A percentile compares a stretch with the other conserved stretches of the same genome.
phyloP scores from a whole-genome alignment of 176 grass and related monocot genomes.

The Guadua angustifolia region DNA sequence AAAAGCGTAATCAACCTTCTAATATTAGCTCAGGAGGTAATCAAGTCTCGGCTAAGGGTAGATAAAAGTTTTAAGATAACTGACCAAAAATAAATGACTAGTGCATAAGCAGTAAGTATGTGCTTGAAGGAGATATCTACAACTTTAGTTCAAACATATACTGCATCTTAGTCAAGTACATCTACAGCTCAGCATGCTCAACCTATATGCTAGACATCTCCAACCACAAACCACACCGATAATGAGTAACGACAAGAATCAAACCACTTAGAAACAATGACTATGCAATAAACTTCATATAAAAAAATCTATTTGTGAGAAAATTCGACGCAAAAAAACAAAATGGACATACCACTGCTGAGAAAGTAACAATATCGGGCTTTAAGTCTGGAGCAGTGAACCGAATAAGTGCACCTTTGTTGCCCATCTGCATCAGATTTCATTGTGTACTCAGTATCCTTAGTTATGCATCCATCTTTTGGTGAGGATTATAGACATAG shows the following conservation, averaged over 20 bases:
- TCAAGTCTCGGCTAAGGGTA: not conserved
- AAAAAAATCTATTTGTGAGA: not conserved
- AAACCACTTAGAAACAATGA: not conserved
- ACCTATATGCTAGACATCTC: not conserved
- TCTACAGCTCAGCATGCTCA: not conserved
- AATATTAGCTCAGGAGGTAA: constrained; percentile 1
- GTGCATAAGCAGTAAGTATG: not conserved
- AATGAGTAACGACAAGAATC: not conserved
- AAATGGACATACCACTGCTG: constrained; percentile 52
- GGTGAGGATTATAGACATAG: not conserved
- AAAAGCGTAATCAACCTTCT: constrained; percentile 19
- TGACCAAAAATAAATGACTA: constrained; percentile 7
- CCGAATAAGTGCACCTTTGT: constrained; percentile 93
- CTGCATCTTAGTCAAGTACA: not conserved
- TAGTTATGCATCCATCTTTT: constrained; percentile 21
- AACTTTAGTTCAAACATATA: not conserved
- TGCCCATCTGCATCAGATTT: constrained; percentile 73
- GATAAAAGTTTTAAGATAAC: not conserved
- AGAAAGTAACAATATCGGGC: constrained; percentile 70
- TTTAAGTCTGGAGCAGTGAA: constrained; percentile 72
- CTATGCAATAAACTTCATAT: not conserved
- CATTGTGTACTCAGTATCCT: not conserved
- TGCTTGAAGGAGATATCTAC: constrained; percentile 8
- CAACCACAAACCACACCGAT: not conserved
- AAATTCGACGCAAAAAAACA: not conserved